A percentile compares a stretch with the other conserved stretches of the same genome.
Evolutionary conservation across 129 eudicot species (phyloP).

Genomic region (Tagetes patula): DNA sequence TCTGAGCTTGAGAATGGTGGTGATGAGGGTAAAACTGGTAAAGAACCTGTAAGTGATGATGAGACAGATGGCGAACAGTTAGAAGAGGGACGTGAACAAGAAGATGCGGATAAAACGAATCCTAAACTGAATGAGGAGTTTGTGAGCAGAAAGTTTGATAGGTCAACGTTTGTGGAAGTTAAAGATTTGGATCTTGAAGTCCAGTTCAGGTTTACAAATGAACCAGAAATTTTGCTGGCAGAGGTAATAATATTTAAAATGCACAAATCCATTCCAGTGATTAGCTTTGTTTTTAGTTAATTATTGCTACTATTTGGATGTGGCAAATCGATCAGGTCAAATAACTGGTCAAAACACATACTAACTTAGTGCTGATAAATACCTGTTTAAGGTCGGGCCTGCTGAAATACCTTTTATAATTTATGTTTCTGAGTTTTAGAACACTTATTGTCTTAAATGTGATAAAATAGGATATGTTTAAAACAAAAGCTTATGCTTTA

Average conservation of each 20-base stretch:
- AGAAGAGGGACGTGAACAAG: slow-evolving; percentile 31
- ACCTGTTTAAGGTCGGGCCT: not conserved
- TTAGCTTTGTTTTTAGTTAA: not conserved
- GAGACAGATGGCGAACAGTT: slow-evolving; percentile 32
- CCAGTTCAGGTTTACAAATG: slow-evolving; percentile 58
- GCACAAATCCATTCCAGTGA: not conserved
- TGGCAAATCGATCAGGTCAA: not conserved
- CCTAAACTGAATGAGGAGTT: slow-evolving; percentile 22
- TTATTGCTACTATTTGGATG: not conserved
- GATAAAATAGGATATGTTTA: not conserved
- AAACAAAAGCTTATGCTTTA: not conserved
- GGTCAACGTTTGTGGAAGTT: slow-evolving; percentile 44
- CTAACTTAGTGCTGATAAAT: not conserved
- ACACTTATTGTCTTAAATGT: not conserved
- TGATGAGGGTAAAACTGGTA: slow-evolving; percentile 33
- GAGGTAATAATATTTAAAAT: slow-evolving; percentile 48
- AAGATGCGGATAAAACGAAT: slow-evolving; percentile 29
- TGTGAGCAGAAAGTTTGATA: slow-evolving; percentile 37
- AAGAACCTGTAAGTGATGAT: slow-evolving; percentile 33
- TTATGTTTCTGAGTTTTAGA: not conserved
- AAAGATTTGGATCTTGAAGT: slow-evolving; percentile 54
- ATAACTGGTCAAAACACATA: not conserved
- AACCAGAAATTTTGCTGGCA: slow-evolving; percentile 77
- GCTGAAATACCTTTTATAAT: not conserved
- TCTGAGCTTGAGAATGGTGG: slow-evolving; percentile 33